phyloP scores from a whole-genome alignment of 192 early-diverging fungal genomes.

The Backusella parvicylindrica region DNA sequence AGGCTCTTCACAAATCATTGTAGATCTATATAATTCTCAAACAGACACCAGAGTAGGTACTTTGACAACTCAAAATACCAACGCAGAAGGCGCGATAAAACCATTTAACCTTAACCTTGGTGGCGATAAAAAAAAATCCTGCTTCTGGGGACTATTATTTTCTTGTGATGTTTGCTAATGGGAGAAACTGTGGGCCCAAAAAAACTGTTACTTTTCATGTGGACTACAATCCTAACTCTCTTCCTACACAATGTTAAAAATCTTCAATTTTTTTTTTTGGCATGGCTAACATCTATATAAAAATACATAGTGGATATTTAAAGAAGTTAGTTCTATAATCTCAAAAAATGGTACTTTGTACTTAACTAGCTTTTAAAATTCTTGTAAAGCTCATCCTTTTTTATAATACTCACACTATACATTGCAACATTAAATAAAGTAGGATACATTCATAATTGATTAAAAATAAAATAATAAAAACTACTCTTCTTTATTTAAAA shows the following conservation, averaged over 20 bases:
- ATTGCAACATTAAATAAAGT: too few relatives aligned
- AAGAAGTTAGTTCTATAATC: too few relatives aligned
- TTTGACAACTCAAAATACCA: background rate
- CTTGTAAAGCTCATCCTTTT: too few relatives aligned
- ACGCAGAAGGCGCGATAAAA: background rate
- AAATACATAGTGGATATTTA: too few relatives aligned
- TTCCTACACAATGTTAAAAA: conserved; percentile 6
- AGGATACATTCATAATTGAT: background rate
- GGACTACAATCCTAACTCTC: conserved; percentile 17
- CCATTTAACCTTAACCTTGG: conserved; percentile 7
- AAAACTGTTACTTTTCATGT: conserved; percentile 7
- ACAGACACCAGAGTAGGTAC: conserved; percentile 5
- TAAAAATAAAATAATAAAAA: background rate
- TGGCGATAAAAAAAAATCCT: background rate
- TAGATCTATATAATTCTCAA: conserved; percentile 6
- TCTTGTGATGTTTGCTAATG: conserved; percentile 1
- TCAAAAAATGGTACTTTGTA: too few relatives aligned
- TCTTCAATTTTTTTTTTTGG: background rate
- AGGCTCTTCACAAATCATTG: background rate
- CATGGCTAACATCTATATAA: background rate
- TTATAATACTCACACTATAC: too few relatives aligned
- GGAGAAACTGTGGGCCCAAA: background rate
- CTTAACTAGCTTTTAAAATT: too few relatives aligned
- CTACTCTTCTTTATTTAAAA: conserved; percentile 8
- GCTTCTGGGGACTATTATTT: conserved; percentile 17